These are phyloP conservation scores for Hypoxylon sp. DNA, from an alignment of 2,329 filamentous ascomycete species.

Conservation along the genomic window DNA sequence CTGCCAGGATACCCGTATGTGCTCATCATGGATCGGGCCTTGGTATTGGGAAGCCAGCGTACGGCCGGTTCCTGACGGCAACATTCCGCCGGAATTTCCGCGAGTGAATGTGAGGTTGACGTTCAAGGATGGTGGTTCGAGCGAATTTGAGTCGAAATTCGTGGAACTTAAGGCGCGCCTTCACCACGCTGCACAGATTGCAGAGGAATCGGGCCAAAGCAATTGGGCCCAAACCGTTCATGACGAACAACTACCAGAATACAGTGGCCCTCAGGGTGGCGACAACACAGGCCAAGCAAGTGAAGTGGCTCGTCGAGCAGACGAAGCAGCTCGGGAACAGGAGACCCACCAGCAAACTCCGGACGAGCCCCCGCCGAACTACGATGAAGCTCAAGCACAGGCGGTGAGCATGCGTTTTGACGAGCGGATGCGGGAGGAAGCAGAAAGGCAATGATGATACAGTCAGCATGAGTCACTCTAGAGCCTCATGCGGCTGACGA, in stretches of 20 bases:
- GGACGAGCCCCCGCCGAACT: slow-evolving; percentile 87
- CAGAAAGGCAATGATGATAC: slow-evolving; percentile 69
- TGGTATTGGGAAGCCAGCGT: slow-evolving; percentile 90
- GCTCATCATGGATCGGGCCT: slow-evolving; percentile 91
- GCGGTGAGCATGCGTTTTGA: slow-evolving; percentile 72
- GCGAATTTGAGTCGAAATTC: slow-evolving; percentile 87
- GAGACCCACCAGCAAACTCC: slow-evolving; percentile 61
- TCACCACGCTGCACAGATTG: slow-evolving; percentile 83
- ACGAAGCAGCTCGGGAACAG: slow-evolving; percentile 47
- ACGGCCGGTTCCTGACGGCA: slow-evolving; percentile 85
- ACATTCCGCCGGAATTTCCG: slow-evolving; percentile 80
- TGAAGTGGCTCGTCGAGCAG: slow-evolving; percentile 48
- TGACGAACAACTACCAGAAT: slow-evolving; percentile 89
- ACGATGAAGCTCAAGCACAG: slow-evolving; percentile 90
- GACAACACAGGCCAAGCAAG: slow-evolving; percentile 38
- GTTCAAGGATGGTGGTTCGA: slow-evolving; percentile 96
- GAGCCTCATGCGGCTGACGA: slow-evolving; percentile 16
- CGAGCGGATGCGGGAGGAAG: slow-evolving; percentile 80
- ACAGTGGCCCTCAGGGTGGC: slow-evolving; percentile 73
- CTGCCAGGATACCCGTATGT: slow-evolving; percentile 86
- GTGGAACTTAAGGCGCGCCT: slow-evolving; percentile 88
- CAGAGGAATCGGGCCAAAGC: slow-evolving; percentile 75
- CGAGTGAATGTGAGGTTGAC: slow-evolving; percentile 86
- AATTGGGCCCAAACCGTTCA: slow-evolving; percentile 72
- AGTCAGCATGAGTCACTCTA: slow-evolving; percentile 45